These are phyloP conservation scores for Stylosanthes scabra DNA, from an alignment of 331 rosid genomes.

Conservation along the genomic window DNA sequence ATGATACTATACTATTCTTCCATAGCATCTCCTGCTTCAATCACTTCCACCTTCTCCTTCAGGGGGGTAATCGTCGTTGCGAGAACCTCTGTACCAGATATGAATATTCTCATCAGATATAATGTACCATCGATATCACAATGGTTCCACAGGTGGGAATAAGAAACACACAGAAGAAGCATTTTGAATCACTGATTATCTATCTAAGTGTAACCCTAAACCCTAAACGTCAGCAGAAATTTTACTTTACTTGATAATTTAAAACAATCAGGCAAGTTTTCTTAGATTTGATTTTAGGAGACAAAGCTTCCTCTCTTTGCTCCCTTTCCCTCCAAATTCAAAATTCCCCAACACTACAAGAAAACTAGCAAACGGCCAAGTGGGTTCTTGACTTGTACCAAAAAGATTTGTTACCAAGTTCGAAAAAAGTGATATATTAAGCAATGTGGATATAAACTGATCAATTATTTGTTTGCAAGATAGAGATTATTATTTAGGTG, in stretches of 20 bases:
- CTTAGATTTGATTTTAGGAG: no score
- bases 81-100: conserved; percentile 71
- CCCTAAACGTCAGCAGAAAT: neutral
- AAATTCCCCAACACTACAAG: no score
- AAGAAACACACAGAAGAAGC: neutral
- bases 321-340: no score
- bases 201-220: neutral
- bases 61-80: conserved; percentile 79
- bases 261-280: no score
- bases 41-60: conserved; percentile 72
- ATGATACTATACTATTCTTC: conserved; percentile 64
- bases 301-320: no score
- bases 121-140: neutral
- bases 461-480: no score
- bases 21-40: conserved; percentile 87
- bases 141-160: neutral
- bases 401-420: neutral
- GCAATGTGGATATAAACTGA: no score
- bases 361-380: neutral
- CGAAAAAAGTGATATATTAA: neutral
- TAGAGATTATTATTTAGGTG: neutral
- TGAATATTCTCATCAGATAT: conserved; percentile 9
- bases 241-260: no score
- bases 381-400: neutral
- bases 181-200: neutral